phyloP scores from a whole-genome alignment of 441 rosid species.

The Erysimum pusillum region DNA sequence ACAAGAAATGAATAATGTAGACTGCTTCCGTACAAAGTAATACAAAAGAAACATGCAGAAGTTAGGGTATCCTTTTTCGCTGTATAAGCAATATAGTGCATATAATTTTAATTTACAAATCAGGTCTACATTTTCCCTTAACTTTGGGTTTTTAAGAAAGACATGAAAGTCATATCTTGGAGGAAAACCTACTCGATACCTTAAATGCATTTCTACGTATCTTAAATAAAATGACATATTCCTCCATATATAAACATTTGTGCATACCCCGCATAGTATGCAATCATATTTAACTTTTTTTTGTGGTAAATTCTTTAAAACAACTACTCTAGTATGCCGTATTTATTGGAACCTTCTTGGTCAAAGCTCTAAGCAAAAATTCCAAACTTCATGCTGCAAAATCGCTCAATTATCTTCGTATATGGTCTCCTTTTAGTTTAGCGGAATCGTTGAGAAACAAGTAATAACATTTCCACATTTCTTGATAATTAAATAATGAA shows the following conservation, averaged over 20 bases:
- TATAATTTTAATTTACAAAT: neutral
- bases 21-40: constrained; percentile 57
- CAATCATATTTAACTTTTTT: neutral
- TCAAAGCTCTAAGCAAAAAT: too few relatives aligned
- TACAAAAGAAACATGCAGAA: constrained; percentile 41
- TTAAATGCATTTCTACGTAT: neutral
- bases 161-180: neutral
- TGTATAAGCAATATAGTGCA: constrained; percentile 29
- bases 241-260: neutral
- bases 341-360: too few relatives aligned
- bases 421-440: too few relatives aligned
- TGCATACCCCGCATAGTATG: neutral
- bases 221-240: too few relatives aligned
- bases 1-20: constrained; percentile 47
- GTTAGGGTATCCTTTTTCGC: constrained; percentile 47
- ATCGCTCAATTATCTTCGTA: too few relatives aligned
- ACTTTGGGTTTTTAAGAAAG: constrained; percentile 56
- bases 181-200: neutral
- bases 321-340: too few relatives aligned
- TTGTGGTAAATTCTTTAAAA: too few relatives aligned
- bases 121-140: constrained; percentile 28
- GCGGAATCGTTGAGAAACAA: too few relatives aligned
- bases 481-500: too few relatives aligned
- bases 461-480: too few relatives aligned
- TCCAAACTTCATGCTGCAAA: too few relatives aligned